phyloP scores from a whole-genome alignment of 345 rosid genomes.

The Aethionema arabicum region DNA sequence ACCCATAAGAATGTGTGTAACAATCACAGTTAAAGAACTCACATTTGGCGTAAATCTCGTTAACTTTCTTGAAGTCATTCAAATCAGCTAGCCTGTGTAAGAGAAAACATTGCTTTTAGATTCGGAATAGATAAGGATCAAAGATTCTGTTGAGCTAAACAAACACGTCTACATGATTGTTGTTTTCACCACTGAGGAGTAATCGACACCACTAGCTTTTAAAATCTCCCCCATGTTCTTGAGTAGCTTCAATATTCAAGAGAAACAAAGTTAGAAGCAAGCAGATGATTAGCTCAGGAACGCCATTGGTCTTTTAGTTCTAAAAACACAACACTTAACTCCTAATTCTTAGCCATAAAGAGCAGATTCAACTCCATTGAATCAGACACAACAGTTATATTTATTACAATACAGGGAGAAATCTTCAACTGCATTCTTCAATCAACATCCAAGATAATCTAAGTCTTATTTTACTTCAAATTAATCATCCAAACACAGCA shows the following conservation, averaged over 20 bases:
- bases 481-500: slow-evolving; percentile 5
- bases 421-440: not conserved
- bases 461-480: not conserved
- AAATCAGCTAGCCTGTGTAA: slow-evolving; percentile 82
- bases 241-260: slow-evolving; percentile 29
- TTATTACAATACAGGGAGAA: not conserved
- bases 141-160: not conserved
- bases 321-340: no score
- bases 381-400: not conserved
- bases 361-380: not conserved
- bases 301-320: no score
- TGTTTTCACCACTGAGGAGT: slow-evolving; percentile 43
- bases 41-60: slow-evolving; percentile 94
- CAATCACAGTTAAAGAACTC: slow-evolving; percentile 37
- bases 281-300: slow-evolving; percentile 12
- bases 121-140: slow-evolving; percentile 1
- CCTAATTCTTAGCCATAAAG: no score
- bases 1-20: not conserved
- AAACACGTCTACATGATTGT: slow-evolving; percentile 36
- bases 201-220: slow-evolving; percentile 44
- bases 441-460: slow-evolving; percentile 1
- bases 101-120: not conserved
- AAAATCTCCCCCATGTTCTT: slow-evolving; percentile 43
- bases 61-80: slow-evolving; percentile 90
- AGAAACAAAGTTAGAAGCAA: not conserved